Conservation (phyloP, 148 eudicot species). For the Amaranthus hypochondriacus region DNA sequence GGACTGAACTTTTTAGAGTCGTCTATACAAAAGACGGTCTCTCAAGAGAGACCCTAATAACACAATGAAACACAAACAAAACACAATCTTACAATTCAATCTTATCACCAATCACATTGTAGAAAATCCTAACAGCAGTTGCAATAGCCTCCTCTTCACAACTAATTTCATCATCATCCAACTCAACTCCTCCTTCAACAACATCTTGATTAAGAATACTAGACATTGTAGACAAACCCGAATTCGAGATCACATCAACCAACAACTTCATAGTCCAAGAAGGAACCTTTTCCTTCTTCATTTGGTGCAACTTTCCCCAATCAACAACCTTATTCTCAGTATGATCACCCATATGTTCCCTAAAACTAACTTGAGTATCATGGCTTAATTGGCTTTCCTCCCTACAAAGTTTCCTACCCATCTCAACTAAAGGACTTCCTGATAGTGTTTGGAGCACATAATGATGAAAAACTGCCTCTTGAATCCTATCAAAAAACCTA, state of each 20-base stretch:
- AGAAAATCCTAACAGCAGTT: constrained; percentile 63
- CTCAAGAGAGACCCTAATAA: not conserved
- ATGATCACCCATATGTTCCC: constrained; percentile 26
- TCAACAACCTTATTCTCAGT: constrained; percentile 53
- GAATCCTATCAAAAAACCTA: constrained; percentile 78
- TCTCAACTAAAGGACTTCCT: constrained; percentile 54
- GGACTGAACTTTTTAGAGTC: not conserved
- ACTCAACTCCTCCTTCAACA: constrained; percentile 54
- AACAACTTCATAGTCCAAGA: constrained; percentile 84
- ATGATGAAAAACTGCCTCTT: constrained; percentile 71
- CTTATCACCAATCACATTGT: constrained; percentile 44
- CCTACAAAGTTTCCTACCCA: constrained; percentile 27
- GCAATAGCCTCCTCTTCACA: constrained; percentile 85
- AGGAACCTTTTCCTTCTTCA: constrained; percentile 80
- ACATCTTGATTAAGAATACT: constrained; percentile 47
- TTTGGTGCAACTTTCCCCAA: constrained; percentile 56
- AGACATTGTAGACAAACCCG: constrained; percentile 75
- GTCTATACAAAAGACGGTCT: not conserved
- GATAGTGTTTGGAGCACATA: constrained; percentile 65
- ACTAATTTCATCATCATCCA: constrained; percentile 63
- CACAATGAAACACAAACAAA: not conserved
- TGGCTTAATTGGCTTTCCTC: constrained; percentile 35
- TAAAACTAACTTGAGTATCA: constrained; percentile 38
- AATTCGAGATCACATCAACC: constrained; percentile 65
- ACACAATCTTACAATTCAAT: constrained; percentile 19